A percentile compares a stretch with the other conserved stretches of the same genome.
Evolutionary conservation across 495 filamentous ascomycete species (phyloP).

Genomic region (Neurospora sp.): DNA sequence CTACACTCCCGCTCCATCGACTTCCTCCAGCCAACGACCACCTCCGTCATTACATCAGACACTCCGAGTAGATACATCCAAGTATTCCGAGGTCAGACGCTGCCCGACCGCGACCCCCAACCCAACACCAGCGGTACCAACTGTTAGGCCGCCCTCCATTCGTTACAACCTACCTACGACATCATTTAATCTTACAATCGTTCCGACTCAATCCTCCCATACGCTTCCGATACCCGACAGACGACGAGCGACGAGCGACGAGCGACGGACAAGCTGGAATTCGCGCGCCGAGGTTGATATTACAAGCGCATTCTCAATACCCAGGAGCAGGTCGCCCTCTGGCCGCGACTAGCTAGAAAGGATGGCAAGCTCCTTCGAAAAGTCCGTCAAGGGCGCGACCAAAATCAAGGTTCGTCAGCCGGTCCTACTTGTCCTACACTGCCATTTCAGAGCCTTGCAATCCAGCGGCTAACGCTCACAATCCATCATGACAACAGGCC

Average conservation of each 20-base stretch:
- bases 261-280: not conserved
- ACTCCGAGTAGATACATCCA: not conserved
- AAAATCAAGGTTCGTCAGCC: constrained; percentile 70
- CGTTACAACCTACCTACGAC: not conserved
- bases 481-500: constrained; percentile 42
- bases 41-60: not conserved
- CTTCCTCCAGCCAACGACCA: not conserved
- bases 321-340: not conserved
- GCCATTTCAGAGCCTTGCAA: not conserved
- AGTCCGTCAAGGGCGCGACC: constrained; percentile 86
- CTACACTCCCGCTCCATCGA: not conserved
- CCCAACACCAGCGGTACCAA: not conserved
- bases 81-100: not conserved
- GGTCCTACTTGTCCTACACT: not conserved
- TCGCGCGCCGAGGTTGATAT: not conserved
- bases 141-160: not conserved
- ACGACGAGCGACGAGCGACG: not conserved
- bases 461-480: constrained; percentile 5
- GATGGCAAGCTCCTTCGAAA: constrained; percentile 81
- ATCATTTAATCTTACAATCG: not conserved
- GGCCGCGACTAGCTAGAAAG: constrained; percentile 13
- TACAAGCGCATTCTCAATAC: not conserved
- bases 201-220: not conserved
- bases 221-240: not conserved
- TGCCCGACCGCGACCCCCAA: not conserved